Evolutionary conservation across 2,329 filamentous ascomycete genomes (phyloP).

Genomic region (Claviceps digitariae): DNA sequence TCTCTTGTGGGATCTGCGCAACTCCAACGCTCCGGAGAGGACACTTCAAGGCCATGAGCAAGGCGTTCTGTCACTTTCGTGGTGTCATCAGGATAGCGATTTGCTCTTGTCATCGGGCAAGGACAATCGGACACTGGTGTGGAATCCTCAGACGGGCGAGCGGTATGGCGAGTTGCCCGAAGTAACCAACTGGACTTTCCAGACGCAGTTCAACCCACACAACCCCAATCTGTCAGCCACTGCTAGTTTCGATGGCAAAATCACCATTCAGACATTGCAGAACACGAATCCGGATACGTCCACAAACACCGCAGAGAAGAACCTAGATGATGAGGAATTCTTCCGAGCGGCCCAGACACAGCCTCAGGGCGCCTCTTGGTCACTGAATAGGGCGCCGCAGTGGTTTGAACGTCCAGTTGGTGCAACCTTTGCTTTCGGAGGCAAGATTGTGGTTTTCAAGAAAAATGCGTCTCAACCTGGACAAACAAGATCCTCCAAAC

Average conservation of each 20-base stretch:
- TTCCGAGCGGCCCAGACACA: conserved; percentile 88
- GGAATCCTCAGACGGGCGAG: conserved; percentile 89
- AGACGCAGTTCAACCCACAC: conserved; percentile 83
- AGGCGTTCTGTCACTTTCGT: conserved; percentile 84
- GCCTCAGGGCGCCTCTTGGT: conserved; percentile 81
- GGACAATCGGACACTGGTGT: conserved; percentile 88
- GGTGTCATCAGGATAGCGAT: conserved; percentile 85
- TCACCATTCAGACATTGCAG: conserved; percentile 83
- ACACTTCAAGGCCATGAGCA: conserved; percentile 86
- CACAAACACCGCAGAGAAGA: conserved; percentile 51
- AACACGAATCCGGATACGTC: conserved; percentile 74
- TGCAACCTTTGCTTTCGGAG: conserved; percentile 89
- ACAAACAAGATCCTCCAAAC: conserved; percentile 56
- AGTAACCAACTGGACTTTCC: conserved; percentile 98
- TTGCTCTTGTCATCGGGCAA: conserved; percentile 88
- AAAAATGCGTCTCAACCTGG: conserved; percentile 43
- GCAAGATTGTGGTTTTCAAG: conserved; percentile 71
- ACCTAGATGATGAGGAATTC: conserved; percentile 85
- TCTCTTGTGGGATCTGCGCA: conserved; percentile 85
- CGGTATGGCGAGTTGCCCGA: conserved; percentile 86
- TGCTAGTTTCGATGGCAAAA: conserved; percentile 94
- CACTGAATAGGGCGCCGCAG: conserved; percentile 69
- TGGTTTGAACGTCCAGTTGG: conserved; percentile 81
- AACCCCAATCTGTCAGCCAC: conserved; percentile 90
- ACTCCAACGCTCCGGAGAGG: conserved; percentile 87